Evolutionary conservation across 805 yeast species (phyloP).

Genomic region (Wickerhamomyces bisporus): DNA sequence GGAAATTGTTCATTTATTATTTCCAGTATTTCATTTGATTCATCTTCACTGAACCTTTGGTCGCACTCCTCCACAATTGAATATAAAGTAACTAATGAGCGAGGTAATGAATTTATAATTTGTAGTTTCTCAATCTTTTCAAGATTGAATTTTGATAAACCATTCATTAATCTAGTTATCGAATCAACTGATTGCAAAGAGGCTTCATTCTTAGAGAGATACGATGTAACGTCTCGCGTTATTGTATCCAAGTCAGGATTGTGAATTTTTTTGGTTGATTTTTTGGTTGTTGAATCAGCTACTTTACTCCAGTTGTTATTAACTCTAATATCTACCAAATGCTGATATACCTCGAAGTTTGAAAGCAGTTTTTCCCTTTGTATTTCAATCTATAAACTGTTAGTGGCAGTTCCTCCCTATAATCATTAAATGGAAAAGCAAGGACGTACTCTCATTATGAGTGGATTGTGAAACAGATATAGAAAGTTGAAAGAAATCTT

Average conservation of each 20-base stretch:
- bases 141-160: slow-evolving; percentile 40
- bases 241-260: slow-evolving; percentile 32
- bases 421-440: not conserved
- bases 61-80: slow-evolving; percentile 91
- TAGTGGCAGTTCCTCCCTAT: not conserved
- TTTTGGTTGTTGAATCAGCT: slow-evolving; percentile 5
- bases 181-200: slow-evolving; percentile 24
- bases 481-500: not conserved
- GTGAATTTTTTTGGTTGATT: slow-evolving; percentile 22
- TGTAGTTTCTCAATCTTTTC: slow-evolving; percentile 84
- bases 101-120: slow-evolving; percentile 75
- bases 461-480: too few species aligned
- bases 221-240: slow-evolving; percentile 27
- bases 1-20: slow-evolving; percentile 54
- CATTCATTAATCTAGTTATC: slow-evolving; percentile 25
- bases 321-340: slow-evolving; percentile 38
- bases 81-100: slow-evolving; percentile 71
- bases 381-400: slow-evolving; percentile 28
- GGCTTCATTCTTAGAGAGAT: slow-evolving; percentile 12
- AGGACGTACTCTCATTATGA: not conserved
- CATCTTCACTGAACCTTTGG: slow-evolving; percentile 66
- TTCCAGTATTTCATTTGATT: slow-evolving; percentile 53
- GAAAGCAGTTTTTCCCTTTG: slow-evolving; percentile 50
- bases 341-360: slow-evolving; percentile 51
- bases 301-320: slow-evolving; percentile 28